A percentile compares a stretch with the other conserved stretches of the same genome.
Conservation (phyloP, 2,329 filamentous ascomycete genomes). For the Xylaria sp. region DNA sequence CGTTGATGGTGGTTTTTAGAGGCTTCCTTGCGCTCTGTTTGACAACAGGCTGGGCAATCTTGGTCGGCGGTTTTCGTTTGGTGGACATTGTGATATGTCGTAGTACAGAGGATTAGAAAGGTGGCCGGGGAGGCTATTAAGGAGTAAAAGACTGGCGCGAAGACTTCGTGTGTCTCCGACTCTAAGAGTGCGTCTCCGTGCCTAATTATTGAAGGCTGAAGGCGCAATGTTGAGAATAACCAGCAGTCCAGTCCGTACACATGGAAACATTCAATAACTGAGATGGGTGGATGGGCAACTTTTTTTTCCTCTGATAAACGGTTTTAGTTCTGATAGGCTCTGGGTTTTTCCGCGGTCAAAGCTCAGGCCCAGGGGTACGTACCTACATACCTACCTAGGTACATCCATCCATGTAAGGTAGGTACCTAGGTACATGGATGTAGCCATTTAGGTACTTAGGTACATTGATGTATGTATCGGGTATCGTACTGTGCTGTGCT, state of each 20-base stretch:
- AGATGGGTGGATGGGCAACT: conserved; percentile 1
- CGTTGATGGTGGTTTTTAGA: conserved; percentile 57
- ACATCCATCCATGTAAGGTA: background rate
- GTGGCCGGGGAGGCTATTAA: background rate
- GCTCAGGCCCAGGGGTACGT: too few species aligned
- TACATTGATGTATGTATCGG: too few species aligned
- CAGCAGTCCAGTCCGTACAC: conserved; percentile 13
- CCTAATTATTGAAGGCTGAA: background rate
- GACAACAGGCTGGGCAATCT: conserved; percentile 58
- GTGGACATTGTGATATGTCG: conserved; percentile 55
- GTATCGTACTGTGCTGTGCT: too few species aligned
- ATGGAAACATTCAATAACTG: conserved; percentile 1
- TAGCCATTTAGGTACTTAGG: too few species aligned
- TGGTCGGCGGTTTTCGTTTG: conserved; percentile 62
- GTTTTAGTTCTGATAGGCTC: conserved; percentile 14
- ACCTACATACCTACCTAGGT: too few species aligned
- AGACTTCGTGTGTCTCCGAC: background rate
- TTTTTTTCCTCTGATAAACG: conserved; percentile 21
- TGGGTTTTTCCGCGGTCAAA: conserved; percentile 20
- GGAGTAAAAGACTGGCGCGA: background rate
- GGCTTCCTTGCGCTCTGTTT: conserved; percentile 56
- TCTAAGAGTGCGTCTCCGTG: background rate
- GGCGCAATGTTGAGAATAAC: conserved; percentile 4
- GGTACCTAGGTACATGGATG: too few species aligned
- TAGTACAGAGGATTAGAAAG: background rate